These are phyloP conservation scores for Ambrosiella xylebori DNA, from an alignment of 2,329 filamentous ascomycete species.

Conservation along the genomic window DNA sequence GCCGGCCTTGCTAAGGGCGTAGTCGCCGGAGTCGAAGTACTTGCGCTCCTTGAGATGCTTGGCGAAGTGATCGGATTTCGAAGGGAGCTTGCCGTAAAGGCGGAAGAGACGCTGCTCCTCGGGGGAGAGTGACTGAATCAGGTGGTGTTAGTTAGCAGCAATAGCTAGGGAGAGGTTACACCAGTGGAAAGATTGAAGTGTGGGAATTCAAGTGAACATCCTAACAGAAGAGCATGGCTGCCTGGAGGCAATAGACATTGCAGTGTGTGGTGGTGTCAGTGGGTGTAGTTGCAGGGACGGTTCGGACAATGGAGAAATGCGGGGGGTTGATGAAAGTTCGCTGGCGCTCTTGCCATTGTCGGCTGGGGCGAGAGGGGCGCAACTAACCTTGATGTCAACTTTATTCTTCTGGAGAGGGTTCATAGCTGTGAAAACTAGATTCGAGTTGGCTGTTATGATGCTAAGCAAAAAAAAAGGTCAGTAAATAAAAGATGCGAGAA, in stretches of 20 bases:
- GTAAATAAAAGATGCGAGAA: neutral
- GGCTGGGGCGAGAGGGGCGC: neutral
- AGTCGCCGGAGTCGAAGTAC: constrained; percentile 95
- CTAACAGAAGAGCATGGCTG: neutral
- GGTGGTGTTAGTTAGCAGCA: neutral
- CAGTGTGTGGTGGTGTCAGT: neutral
- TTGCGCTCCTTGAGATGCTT: constrained; percentile 99
- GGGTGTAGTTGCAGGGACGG: neutral
- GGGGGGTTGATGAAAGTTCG: neutral
- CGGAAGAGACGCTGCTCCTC: constrained; percentile 95
- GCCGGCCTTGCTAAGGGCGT: constrained; percentile 90
- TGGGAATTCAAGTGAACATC: neutral
- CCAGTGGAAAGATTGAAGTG: constrained; percentile 8
- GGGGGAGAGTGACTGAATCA: constrained; percentile 60
- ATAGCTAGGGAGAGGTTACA: constrained; percentile 10
- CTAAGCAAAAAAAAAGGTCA: neutral
- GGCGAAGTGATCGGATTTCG: constrained; percentile 87
- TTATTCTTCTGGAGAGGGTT: constrained; percentile 98
- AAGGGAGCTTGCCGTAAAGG: constrained; percentile 93
- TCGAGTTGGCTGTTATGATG: constrained; percentile 18
- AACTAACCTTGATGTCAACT: constrained; percentile 79
- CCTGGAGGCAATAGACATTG: neutral
- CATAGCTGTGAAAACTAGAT: constrained; percentile 32
- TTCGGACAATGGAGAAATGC: neutral
- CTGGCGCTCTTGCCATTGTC: constrained; percentile 1